A percentile compares a stretch with the other conserved stretches of the same genome.
Evolutionary conservation across 306 rosid genomes (phyloP).

Genomic region (Vachellia collinsii): DNA sequence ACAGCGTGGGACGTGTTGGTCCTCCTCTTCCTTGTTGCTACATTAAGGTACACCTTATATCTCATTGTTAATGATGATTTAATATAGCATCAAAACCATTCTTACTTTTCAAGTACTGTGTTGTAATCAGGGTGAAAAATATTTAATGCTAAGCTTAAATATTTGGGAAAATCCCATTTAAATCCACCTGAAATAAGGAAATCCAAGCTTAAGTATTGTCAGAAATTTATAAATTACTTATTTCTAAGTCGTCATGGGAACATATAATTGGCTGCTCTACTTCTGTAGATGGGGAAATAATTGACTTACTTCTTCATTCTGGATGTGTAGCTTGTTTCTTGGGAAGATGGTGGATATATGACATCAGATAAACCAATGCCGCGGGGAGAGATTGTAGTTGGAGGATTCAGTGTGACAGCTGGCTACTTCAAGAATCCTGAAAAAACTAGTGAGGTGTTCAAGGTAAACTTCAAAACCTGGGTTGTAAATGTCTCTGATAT

Average conservation of each 20-base stretch:
- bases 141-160: neutral
- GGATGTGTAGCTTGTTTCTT: slow-evolving; percentile 80
- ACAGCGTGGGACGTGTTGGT: slow-evolving; percentile 90
- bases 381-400: slow-evolving; percentile 85
- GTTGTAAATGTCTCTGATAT: neutral
- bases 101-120: slow-evolving; percentile 6
- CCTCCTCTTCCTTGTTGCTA: slow-evolving; percentile 91
- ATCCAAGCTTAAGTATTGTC: too few relatives aligned
- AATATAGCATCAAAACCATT: neutral
- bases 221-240: slow-evolving; percentile 10
- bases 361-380: slow-evolving; percentile 94
- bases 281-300: slow-evolving; percentile 12
- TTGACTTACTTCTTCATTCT: slow-evolving; percentile 36
- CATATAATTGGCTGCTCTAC: neutral
- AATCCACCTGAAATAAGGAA: too few relatives aligned
- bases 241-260: slow-evolving; percentile 29
- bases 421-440: slow-evolving; percentile 88
- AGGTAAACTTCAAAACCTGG: slow-evolving; percentile 52
- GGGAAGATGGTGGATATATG: slow-evolving; percentile 90
- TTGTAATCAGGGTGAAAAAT: neutral
- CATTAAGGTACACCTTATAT: slow-evolving; percentile 58
- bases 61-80: neutral
- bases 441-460: slow-evolving; percentile 81
- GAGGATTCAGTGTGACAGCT: slow-evolving; percentile 78
- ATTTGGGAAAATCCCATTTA: too few relatives aligned